A percentile compares a stretch with the other conserved stretches of the same genome.
phyloP scores from a whole-genome alignment of 371 early-diverging fungal genomes.

The Mucor racemosus region DNA sequence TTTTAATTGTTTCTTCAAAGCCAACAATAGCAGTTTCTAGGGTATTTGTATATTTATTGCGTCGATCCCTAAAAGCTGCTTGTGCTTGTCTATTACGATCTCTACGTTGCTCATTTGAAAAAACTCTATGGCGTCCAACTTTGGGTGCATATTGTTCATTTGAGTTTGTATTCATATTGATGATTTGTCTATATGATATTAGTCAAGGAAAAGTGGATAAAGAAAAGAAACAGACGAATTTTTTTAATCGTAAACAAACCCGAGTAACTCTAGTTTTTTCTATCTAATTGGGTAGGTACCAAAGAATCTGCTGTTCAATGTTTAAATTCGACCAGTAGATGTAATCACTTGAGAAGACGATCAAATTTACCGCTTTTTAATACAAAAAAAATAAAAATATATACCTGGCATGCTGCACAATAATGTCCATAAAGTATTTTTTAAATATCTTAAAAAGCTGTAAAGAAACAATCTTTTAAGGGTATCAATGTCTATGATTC shows the following conservation, averaged over 20 bases:
- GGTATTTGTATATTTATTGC: slow-evolving; percentile 57
- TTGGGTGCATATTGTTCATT: slow-evolving; percentile 4
- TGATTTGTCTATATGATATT: not conserved
- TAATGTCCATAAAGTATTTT: no score
- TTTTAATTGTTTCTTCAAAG: slow-evolving; percentile 13
- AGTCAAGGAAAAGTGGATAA: not conserved
- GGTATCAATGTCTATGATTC: not conserved
- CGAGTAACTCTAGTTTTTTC: no score
- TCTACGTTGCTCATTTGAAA: slow-evolving; percentile 47
- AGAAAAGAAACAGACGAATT: not conserved
- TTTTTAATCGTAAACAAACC: no score
- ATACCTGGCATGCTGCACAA: no score
- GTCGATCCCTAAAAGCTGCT: slow-evolving; percentile 69
- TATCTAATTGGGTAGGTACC: no score
- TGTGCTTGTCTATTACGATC: slow-evolving; percentile 73
- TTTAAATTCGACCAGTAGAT: no score
- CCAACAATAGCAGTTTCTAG: slow-evolving; percentile 37
- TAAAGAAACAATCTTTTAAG: no score
- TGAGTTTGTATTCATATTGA: not conserved
- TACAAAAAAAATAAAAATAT: no score
- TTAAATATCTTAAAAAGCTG: no score
- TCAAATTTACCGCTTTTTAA: no score
- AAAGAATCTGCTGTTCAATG: no score
- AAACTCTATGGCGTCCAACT: slow-evolving; percentile 29
- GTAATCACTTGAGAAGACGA: no score